These are phyloP conservation scores for Chrysoporthe cubensis DNA, from an alignment of 2,329 filamentous ascomycete genomes.

Conservation along the genomic window DNA sequence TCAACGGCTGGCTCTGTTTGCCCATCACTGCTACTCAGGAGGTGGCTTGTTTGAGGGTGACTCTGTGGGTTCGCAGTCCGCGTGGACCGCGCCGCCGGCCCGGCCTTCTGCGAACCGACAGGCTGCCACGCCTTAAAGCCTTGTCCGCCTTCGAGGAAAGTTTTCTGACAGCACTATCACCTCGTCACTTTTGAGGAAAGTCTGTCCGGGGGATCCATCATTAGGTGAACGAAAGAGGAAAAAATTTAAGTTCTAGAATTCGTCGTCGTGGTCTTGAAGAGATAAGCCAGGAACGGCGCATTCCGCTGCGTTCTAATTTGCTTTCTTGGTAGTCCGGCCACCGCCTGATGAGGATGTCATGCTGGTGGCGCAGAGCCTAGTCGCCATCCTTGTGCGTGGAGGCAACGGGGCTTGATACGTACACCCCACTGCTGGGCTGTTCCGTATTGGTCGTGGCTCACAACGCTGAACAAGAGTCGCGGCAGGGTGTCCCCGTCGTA, in stretches of 20 bases:
- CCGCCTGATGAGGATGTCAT: not conserved
- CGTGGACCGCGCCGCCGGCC: slow-evolving; percentile 12
- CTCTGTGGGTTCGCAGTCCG: slow-evolving; percentile 18
- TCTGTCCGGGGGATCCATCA: not conserved
- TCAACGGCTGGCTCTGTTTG: not conserved
- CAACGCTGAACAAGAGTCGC: not conserved
- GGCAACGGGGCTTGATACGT: not conserved
- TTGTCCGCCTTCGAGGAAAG: not conserved
- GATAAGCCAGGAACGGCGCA: not conserved
- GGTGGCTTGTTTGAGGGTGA: slow-evolving; percentile 8
- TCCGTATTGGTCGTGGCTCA: not conserved
- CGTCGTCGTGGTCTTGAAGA: slow-evolving; percentile 1
- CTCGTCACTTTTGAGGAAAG: not conserved
- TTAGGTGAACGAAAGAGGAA: not conserved
- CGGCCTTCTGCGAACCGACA: slow-evolving; percentile 11
- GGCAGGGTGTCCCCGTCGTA: not conserved
- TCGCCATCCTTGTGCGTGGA: not conserved
- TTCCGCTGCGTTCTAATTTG: not conserved
- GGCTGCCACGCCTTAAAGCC: slow-evolving; percentile 16
- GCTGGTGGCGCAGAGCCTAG: not conserved
- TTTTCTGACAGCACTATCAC: not conserved
- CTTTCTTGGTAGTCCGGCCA: not conserved
- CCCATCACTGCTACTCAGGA: not conserved
- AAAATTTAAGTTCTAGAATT: not conserved
- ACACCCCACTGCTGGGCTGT: slow-evolving; percentile 5